Evolutionary conservation across 352 stramenopile genomes (phyloP).

Genomic region (Blastocystis sp.): DNA sequence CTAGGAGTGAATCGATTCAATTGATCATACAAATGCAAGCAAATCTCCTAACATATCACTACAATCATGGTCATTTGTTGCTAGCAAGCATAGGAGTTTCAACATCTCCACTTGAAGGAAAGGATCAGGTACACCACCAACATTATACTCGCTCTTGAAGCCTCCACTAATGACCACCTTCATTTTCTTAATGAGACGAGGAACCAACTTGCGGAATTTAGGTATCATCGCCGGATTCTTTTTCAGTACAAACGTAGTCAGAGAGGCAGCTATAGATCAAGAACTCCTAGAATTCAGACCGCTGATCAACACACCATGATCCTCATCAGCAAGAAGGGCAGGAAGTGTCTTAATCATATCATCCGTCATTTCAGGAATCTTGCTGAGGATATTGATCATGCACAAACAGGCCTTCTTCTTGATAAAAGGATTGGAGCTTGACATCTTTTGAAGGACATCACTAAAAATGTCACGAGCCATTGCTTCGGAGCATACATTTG

Average conservation of each 20-base stretch:
- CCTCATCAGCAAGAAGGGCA: conserved; percentile 86
- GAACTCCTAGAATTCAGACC: conserved; percentile 69
- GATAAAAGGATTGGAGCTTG: conserved; percentile 84
- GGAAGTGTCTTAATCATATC: conserved; percentile 92
- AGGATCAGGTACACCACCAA: conserved; percentile 92
- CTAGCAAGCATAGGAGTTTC: conserved; percentile 82
- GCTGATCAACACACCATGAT: conserved; percentile 91
- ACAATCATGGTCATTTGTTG: conserved; percentile 84
- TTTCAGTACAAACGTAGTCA: conserved; percentile 22
- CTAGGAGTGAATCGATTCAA: conserved; percentile 71
- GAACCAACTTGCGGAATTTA: conserved; percentile 72
- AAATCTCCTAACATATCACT: conserved; percentile 89
- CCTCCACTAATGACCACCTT: conserved; percentile 91
- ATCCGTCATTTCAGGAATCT: conserved; percentile 93
- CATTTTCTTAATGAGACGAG: conserved; percentile 79
- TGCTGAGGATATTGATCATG: conserved; percentile 77
- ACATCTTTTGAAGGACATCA: conserved; percentile 89
- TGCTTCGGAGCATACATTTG: conserved; percentile 92
- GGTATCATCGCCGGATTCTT: conserved; percentile 47
- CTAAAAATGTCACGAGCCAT: conserved; percentile 94
- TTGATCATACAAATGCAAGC: conserved; percentile 67
- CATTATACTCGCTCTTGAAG: conserved; percentile 94
- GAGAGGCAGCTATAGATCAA: not conserved
- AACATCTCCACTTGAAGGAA: conserved; percentile 88
- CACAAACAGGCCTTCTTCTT: conserved; percentile 93